Evolutionary conservation across 1,284 basidiomycete genomes (phyloP).

Genomic region (Rhizoctonia solani): DNA sequence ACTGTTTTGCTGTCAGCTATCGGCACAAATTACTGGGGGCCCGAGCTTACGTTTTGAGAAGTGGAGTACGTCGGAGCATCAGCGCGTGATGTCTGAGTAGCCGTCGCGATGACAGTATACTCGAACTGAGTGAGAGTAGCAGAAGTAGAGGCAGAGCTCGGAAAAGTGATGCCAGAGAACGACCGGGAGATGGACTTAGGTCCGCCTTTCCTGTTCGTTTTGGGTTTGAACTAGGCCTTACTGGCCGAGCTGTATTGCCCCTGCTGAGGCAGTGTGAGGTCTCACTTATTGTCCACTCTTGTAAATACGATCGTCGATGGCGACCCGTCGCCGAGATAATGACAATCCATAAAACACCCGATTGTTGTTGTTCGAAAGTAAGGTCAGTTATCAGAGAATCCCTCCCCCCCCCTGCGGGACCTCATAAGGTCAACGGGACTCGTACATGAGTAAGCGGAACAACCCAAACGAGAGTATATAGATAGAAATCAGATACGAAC

Average conservation of each 20-base stretch:
- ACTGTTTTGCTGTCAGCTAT: slow-evolving; percentile 5
- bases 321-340: no score
- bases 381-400: no score
- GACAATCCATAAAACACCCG: no score
- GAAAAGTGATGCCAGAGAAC: no score
- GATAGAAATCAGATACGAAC: no score
- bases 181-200: not conserved
- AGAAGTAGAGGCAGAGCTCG: not conserved
- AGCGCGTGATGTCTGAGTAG: not conserved
- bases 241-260: not conserved
- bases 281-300: no score
- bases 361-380: no score
- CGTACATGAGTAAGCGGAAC: no score
- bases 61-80: not conserved
- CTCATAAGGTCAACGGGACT: no score
- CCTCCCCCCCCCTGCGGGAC: no score
- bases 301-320: no score
- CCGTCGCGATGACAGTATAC: not conserved
- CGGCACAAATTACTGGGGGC: not conserved
- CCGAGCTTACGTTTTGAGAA: not conserved
- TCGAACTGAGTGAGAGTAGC: not conserved
- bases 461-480: no score
- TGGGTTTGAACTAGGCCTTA: not conserved
- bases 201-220: not conserved
- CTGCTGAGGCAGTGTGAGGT: not conserved